A percentile compares a stretch with the other conserved stretches of the same genome.
phyloP scores from a whole-genome alignment of 169 alveolate genomes.

The Plasmodium billcollinsi region DNA sequence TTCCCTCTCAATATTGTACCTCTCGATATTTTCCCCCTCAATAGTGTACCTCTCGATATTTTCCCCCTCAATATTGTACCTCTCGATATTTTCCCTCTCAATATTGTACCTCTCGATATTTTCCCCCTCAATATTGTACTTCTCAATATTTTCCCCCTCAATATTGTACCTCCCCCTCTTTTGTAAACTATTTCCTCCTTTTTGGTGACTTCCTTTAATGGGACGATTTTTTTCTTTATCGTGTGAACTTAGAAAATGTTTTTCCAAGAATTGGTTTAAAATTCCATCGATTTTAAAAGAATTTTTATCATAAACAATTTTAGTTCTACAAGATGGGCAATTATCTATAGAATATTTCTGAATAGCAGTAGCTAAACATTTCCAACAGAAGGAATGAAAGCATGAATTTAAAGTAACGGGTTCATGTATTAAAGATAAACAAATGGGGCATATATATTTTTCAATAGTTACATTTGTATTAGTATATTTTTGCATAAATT shows the following conservation, averaged over 20 bases:
- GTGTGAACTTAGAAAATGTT: constrained; percentile 11
- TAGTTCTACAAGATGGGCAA: constrained; percentile 50
- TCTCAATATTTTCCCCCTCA: no score
- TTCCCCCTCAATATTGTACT: no score
- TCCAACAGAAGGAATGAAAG: constrained; percentile 68
- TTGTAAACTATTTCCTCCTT: no score
- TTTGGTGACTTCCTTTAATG: no score
- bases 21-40: no score
- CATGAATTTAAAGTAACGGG: constrained; percentile 63
- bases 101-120: no score
- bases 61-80: no score
- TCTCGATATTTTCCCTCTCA: no score
- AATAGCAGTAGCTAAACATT: constrained; percentile 54
- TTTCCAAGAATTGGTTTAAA: constrained; percentile 30
- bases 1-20: no score
- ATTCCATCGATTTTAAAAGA: constrained; percentile 55
- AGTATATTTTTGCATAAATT: constrained; percentile 25
- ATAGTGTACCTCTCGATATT: no score
- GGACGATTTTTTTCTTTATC: neutral
- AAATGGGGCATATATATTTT: constrained; percentile 57
- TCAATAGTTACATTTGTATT: constrained; percentile 10
- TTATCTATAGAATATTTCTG: constrained; percentile 53
- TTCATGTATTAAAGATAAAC: constrained; percentile 41
- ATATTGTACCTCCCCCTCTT: no score
- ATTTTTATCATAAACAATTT: constrained; percentile 45